Conservation (phyloP, 2,329 filamentous ascomycete species). For the Emmonsiellopsis sp. region DNA sequence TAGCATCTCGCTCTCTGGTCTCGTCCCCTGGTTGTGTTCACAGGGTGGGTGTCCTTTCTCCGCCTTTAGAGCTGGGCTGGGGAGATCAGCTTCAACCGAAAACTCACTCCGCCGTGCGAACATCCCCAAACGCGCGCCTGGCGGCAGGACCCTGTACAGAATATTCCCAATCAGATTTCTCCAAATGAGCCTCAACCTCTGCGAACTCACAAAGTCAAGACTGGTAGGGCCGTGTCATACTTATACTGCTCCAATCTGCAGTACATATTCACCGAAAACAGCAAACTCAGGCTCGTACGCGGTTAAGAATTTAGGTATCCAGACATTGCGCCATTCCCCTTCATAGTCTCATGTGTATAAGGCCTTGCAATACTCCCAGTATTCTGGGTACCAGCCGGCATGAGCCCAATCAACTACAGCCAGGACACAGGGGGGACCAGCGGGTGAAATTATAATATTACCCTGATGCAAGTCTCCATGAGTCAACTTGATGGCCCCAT, state of each 20-base stretch:
- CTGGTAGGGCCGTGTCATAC: not conserved
- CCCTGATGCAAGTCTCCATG: constrained; percentile 23
- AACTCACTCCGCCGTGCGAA: too few relatives aligned
- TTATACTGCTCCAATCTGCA: constrained; percentile 10
- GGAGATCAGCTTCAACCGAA: too few relatives aligned
- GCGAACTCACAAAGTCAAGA: not conserved
- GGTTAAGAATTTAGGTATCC: constrained; percentile 14
- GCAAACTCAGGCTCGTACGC: constrained; percentile 3
- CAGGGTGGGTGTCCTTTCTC: too few relatives aligned
- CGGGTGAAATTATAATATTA: constrained; percentile 23
- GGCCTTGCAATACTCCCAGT: constrained; percentile 26
- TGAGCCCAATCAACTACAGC: constrained; percentile 24
- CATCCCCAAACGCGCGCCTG: too few relatives aligned
- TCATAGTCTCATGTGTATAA: constrained; percentile 16
- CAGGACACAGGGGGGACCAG: constrained; percentile 13
- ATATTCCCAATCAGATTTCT: too few relatives aligned
- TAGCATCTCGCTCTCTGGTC: too few relatives aligned
- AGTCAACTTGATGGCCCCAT: constrained; percentile 21
- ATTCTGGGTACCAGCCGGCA: constrained; percentile 25
- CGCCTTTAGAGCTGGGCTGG: too few relatives aligned
- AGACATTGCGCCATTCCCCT: constrained; percentile 13
- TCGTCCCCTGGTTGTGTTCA: too few relatives aligned
- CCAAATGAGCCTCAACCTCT: too few relatives aligned
- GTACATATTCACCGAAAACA: constrained; percentile 7
- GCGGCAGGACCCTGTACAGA: too few relatives aligned